Evolutionary conservation across 495 filamentous ascomycete species (phyloP), one percentile per base, ranked within the genome.

Genomic region (Trichocladium antarcticum): DNA sequence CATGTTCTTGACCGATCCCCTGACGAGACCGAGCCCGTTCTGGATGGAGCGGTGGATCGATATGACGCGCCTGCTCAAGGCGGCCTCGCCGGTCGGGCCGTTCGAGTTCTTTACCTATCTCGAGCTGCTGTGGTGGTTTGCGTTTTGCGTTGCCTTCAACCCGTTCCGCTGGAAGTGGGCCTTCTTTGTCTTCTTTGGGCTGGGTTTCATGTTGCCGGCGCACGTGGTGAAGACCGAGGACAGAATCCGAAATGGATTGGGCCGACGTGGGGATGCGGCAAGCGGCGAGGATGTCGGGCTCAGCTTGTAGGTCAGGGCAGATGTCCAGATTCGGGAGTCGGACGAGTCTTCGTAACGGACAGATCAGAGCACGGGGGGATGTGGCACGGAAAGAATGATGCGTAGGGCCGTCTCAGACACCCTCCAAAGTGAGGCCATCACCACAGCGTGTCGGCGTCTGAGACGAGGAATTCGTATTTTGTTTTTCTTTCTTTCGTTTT

Each of bases 21-120:
- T 89, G 38, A 81, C 85, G 0, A 71, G 81, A 16, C 87, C 87
- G 0, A 77, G 72, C 1, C 72, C 79, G 29, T 76, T 73, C 19
- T 79, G 81, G 73, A 94, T 92, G 86, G 80, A 83, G 66, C 70
- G 76, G 6, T 94, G 87, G 87, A 87, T 94, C 56, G 81, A 85
- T 57, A 83, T 90, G 72, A 94, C 87, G 7, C 72, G 77, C n/a
- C 60, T 77, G 29, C 66, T 92, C 57, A 94, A 94, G 66, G 55
- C 56, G 5, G 66, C 73, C 17, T 76, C 82, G 0, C 85, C 87
- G 0, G 82, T 80, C 0, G 76, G 74, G 2, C 82, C 84, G 0
- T 88, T 89, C 58, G 84, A 89, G 56, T 89, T 94, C 69, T 90
- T 92, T 62, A 92, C 87, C 0, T 92, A 94, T 56, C 72, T 80